phyloP scores from a whole-genome alignment of 2,329 filamentous ascomycete species.

The Trichoderma koningiopsis region DNA sequence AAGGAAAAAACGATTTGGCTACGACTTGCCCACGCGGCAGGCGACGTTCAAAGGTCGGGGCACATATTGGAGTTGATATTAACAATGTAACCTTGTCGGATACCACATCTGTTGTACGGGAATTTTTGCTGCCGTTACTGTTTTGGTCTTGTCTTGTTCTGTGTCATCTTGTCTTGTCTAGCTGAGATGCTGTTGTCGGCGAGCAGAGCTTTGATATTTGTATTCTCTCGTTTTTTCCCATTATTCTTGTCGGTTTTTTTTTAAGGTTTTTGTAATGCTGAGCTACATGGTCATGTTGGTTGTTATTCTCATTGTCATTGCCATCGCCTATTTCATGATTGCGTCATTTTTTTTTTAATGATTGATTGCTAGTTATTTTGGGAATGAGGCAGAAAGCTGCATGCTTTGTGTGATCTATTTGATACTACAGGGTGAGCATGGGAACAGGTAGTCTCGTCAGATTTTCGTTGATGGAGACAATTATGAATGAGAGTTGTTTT shows the following conservation, averaged over 20 bases:
- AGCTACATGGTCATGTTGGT: neutral
- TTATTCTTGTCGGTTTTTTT: neutral
- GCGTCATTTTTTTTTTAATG: neutral
- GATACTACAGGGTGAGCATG: neutral
- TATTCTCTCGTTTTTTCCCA: neutral
- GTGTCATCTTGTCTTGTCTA: neutral
- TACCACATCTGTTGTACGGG: conserved; percentile 33
- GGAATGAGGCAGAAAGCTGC: neutral
- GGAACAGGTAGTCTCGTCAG: neutral
- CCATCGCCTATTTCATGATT: neutral
- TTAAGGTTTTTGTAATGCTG: neutral
- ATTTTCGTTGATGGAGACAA: neutral
- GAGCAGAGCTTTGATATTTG: neutral
- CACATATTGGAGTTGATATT: conserved; percentile 23
- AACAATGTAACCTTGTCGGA: conserved; percentile 31
- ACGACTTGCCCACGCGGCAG: neutral
- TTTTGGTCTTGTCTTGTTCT: neutral
- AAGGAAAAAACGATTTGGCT: neutral
- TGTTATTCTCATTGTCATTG: neutral
- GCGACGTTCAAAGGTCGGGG: conserved; percentile 1
- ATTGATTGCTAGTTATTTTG: neutral
- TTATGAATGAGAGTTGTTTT: neutral
- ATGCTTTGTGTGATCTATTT: neutral
- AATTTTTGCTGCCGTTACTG: neutral
- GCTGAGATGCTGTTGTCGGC: neutral